phyloP scores from a whole-genome alignment of 78 protist genomes.

The Cavenderia fasciculata region DNA sequence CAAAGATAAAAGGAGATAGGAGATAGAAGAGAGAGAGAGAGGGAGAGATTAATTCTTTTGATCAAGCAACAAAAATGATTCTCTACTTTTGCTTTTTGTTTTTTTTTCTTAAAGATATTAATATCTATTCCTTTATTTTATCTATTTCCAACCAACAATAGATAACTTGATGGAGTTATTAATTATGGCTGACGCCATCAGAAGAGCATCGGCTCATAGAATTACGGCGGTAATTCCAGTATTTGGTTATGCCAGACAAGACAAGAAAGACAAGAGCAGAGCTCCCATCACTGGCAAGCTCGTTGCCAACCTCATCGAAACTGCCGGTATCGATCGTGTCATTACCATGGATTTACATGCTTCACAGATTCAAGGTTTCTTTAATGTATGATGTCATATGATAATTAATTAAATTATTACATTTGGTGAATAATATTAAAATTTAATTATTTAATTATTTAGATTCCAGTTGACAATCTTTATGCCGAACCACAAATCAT shows the following conservation, averaged over 20 bases:
- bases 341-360: slow-evolving; percentile 91
- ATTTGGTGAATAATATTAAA: too few species aligned
- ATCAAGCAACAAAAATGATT: neutral
- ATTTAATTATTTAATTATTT: too few species aligned
- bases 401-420: too few species aligned
- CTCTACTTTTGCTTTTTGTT: neutral
- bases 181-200: slow-evolving; percentile 89
- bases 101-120: neutral
- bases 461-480: slow-evolving; percentile 92
- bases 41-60: neutral
- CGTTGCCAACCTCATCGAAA: slow-evolving; percentile 89
- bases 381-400: too few species aligned
- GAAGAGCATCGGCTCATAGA: slow-evolving; percentile 87
- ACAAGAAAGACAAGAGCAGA: slow-evolving; percentile 80
- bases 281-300: slow-evolving; percentile 92
- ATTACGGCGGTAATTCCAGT: slow-evolving; percentile 92
- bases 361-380: slow-evolving; percentile 73
- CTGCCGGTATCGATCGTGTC: slow-evolving; percentile 93
- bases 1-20: too few species aligned
- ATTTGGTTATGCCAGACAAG: slow-evolving; percentile 90
- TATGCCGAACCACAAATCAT: slow-evolving; percentile 87
- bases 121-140: slow-evolving; percentile 23
- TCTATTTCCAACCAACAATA: too few species aligned
- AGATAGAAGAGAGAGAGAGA: too few species aligned
- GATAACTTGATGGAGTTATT: slow-evolving; percentile 90